Evolutionary conservation across 805 yeast species (phyloP).

Genomic region (Naumovozyma baii): DNA sequence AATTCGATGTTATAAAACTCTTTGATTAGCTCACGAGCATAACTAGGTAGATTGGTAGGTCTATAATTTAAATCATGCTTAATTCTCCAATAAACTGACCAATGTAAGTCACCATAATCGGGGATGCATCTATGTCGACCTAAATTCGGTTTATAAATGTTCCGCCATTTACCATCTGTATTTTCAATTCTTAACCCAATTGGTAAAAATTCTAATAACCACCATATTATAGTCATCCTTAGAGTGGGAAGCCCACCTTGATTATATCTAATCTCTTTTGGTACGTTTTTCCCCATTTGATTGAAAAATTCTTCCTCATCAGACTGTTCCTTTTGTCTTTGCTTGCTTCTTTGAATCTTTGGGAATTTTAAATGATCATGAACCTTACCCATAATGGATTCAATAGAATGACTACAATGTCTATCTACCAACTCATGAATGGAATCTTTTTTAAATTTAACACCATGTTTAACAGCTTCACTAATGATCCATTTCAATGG

Average conservation of each 20-base stretch:
- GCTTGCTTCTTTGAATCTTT: neutral
- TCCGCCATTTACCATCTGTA: constrained; percentile 40
- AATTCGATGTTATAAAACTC: constrained; percentile 12
- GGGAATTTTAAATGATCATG: constrained; percentile 40
- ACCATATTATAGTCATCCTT: constrained; percentile 37
- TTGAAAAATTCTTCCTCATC: neutral
- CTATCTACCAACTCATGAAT: constrained; percentile 34
- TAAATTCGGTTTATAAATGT: constrained; percentile 43
- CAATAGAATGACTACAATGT: constrained; percentile 28
- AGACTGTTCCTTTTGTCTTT: neutral
- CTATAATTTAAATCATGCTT: constrained; percentile 37
- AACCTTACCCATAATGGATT: constrained; percentile 38
- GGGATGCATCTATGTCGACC: constrained; percentile 48
- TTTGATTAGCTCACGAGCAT: constrained; percentile 19
- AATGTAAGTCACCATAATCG: constrained; percentile 39
- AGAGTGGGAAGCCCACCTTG: constrained; percentile 6
- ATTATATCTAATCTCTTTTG: neutral
- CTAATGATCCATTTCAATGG: constrained; percentile 54
- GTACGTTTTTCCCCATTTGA: neutral
- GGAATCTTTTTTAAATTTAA: constrained; percentile 35
- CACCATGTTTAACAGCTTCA: constrained; percentile 44
- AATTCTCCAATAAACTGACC: constrained; percentile 55
- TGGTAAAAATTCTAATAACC: constrained; percentile 55
- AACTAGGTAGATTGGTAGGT: constrained; percentile 38
- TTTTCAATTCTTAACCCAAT: constrained; percentile 43